Base-by-base conservation (phyloP, 768 basidiomycete genomes). In the Amanita thiersii region DNA sequence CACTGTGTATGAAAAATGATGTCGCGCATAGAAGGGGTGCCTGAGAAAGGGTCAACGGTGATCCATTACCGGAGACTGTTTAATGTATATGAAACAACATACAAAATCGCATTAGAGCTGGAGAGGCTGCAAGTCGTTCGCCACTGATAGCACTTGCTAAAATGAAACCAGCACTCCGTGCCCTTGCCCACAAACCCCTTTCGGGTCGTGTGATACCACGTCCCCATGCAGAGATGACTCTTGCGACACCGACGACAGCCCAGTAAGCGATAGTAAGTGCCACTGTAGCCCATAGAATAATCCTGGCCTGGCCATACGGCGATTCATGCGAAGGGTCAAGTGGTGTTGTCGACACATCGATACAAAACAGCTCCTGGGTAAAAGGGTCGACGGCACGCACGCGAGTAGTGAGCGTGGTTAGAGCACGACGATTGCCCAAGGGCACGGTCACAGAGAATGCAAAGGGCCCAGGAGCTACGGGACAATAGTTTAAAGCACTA, bases 1-100 rank as follows among this genome's bases (percentile, higher is more conserved):
- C 87, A 97, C 50, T 96, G 92, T 0, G 92, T 86, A 53, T 93
- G 90, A 59, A 90, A 86, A 37, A 97, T 74, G 38, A 99, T 73
- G 59, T 99, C 96, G 40, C 92, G 72, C 63, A 93, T 64, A 4
- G 90, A 89, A 2, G 96, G 94, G 0, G 96, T 94, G 51, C 84
- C 91, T 92, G 47, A 2, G 25, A 47, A 41, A 17, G 39, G 28
- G 36, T 25, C 24, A 23, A 20, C 47, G 23, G 20, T 24, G 19
- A 37, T 39, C 21, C 37, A 12, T 19, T 29, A 45, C 28, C 18
- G 15, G 21, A 43, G 26, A n/a, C n/a, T 28, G 26, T 36, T 35
- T 34, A 28, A 11, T 41, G 39, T 26, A 31, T 33, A 41, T 36
- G 32, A 18, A 36, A 39, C 47, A 37, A 68, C 86, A 55, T 56